Conservation (phyloP, 768 basidiomycete species). For the Trametes cinnabarina region DNA sequence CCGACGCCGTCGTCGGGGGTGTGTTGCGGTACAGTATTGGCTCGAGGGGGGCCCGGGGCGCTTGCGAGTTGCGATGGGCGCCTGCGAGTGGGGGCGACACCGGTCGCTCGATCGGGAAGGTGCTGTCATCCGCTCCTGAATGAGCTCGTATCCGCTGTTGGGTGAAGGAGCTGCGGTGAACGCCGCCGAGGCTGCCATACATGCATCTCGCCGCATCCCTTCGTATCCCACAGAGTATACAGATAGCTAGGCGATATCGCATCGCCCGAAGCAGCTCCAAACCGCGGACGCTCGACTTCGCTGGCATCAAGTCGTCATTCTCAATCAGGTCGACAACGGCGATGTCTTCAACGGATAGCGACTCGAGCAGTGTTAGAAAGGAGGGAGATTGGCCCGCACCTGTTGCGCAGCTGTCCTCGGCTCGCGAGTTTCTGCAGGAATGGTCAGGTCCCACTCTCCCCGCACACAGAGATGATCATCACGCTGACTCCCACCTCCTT, state of each 20-base stretch:
- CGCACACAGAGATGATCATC: not conserved
- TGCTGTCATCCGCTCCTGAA: not conserved
- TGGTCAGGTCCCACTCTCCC: slow-evolving; percentile 10
- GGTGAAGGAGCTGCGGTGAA: not conserved
- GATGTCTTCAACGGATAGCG: too few relatives aligned
- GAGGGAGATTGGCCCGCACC: slow-evolving; percentile 21
- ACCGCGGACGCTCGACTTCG: too few relatives aligned
- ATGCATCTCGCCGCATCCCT: not conserved
- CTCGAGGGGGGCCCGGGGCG: too few relatives aligned
- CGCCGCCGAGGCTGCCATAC: not conserved
- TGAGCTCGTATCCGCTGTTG: not conserved
- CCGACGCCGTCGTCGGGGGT: too few relatives aligned
- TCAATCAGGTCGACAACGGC: too few relatives aligned
- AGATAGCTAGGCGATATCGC: not conserved
- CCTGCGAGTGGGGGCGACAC: not conserved
- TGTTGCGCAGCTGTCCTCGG: slow-evolving; percentile 6
- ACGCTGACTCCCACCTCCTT: too few relatives aligned
- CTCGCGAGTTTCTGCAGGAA: slow-evolving; percentile 20
- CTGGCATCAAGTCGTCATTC: too few relatives aligned
- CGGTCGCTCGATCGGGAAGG: not conserved
- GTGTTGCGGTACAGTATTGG: too few relatives aligned
- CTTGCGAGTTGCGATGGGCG: not conserved
- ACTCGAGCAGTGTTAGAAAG: not conserved
- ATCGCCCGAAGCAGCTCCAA: too few relatives aligned
- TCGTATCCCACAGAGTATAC: not conserved